phyloP scores from a whole-genome alignment of 2,329 filamentous ascomycete species.

The Rhynchosporium agropyri region DNA sequence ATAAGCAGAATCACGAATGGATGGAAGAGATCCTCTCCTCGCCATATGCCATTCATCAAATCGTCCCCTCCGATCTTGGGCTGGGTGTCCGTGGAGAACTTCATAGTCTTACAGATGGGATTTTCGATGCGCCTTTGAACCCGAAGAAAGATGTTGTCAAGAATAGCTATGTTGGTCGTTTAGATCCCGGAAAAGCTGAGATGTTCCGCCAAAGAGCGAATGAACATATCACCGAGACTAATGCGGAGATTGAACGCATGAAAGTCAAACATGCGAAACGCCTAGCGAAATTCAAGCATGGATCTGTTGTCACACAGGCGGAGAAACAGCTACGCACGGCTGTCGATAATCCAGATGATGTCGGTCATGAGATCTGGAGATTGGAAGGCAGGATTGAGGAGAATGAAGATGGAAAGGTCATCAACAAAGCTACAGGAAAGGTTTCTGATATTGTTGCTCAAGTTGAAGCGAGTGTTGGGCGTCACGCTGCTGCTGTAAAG shows the following conservation, averaged over 20 bases:
- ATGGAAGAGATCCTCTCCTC: constrained; percentile 97
- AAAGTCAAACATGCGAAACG: constrained; percentile 76
- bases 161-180: constrained; percentile 52
- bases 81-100: constrained; percentile 84
- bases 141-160: constrained; percentile 41
- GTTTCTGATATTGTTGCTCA: constrained; percentile 75
- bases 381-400: constrained; percentile 62
- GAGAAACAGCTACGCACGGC: constrained; percentile 75
- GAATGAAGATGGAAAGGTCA: constrained; percentile 36
- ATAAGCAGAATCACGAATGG: constrained; percentile 96
- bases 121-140: constrained; percentile 70
- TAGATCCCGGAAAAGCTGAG: constrained; percentile 76
- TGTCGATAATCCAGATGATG: constrained; percentile 56
- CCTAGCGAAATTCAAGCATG: constrained; percentile 73
- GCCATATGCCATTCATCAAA: constrained; percentile 82
- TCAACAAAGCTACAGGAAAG: constrained; percentile 45
- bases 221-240: constrained; percentile 71
- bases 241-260: constrained; percentile 82
- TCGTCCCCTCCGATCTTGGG: constrained; percentile 83
- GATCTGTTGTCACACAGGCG: constrained; percentile 69
- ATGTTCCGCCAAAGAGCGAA: constrained; percentile 81
- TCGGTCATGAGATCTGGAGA: constrained; percentile 63
- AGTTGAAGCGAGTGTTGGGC: constrained; percentile 71
- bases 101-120: constrained; percentile 77
- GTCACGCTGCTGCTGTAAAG: constrained; percentile 65